phyloP scores from a whole-genome alignment of 2,329 filamentous ascomycete species.

The Thielaviopsis cerberus region DNA sequence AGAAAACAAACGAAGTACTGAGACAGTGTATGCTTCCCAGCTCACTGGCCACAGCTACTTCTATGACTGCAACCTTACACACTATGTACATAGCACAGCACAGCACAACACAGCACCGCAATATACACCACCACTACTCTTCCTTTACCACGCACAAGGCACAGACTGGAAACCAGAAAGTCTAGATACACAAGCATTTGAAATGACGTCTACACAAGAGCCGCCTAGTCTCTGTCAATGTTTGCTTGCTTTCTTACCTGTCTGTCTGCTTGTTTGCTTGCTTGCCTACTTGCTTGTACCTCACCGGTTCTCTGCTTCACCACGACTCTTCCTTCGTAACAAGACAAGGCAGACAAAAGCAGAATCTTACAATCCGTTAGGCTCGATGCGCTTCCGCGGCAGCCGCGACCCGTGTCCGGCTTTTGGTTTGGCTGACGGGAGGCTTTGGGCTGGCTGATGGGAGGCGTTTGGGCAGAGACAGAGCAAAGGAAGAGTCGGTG shows the following conservation, averaged over 20 bases:
- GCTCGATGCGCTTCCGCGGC: not conserved
- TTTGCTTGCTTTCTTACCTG: no score
- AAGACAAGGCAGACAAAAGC: not conserved
- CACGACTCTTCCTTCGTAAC: not conserved
- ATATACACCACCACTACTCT: not conserved
- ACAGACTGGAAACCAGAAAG: not conserved
- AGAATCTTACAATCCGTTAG: not conserved
- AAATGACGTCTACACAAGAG: not conserved
- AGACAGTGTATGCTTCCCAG: not conserved
- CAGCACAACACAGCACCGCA: not conserved
- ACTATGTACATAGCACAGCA: not conserved
- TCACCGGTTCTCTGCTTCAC: not conserved
- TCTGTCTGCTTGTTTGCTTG: not conserved
- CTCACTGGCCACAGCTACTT: not conserved
- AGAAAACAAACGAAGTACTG: not conserved
- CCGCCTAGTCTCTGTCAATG: no score
- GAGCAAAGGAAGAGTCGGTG: no score
- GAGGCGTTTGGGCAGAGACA: no score
- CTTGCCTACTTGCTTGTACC: not conserved
- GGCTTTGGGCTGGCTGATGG: no score
- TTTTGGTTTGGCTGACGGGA: not conserved
- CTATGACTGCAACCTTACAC: not conserved
- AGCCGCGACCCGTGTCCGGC: no score
- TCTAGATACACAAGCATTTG: not conserved
- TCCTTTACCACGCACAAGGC: not conserved